A percentile compares a stretch with the other conserved stretches of the same genome.
Evolutionary conservation across 305 asterid species (phyloP).

Genomic region (Fraxinus latifolia): DNA sequence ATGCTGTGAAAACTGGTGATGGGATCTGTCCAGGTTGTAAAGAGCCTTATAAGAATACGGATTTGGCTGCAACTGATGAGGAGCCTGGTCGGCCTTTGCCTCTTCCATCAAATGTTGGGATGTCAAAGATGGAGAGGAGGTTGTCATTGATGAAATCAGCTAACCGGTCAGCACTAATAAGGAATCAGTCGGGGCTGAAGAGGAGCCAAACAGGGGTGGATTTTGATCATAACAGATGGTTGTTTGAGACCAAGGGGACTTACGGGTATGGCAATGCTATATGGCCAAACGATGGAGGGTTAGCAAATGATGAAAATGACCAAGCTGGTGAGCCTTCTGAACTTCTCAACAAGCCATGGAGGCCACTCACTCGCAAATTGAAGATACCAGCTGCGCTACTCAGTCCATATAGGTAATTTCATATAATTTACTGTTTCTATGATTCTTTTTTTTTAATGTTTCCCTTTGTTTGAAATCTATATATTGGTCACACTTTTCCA

Average conservation of each 20-base stretch:
- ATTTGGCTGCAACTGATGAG: slow-evolving; percentile 38
- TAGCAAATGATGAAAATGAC: slow-evolving; percentile 45
- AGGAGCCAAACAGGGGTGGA: slow-evolving; percentile 83
- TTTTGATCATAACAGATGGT: slow-evolving; percentile 87
- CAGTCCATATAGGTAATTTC: slow-evolving; percentile 77
- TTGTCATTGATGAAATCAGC: slow-evolving; percentile 77
- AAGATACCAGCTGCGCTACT: slow-evolving; percentile 77
- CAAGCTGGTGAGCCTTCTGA: slow-evolving; percentile 57
- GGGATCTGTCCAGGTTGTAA: slow-evolving; percentile 94
- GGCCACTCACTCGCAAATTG: slow-evolving; percentile 89
- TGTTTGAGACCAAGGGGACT: slow-evolving; percentile 91
- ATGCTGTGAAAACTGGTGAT: slow-evolving; percentile 69
- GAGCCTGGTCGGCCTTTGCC: slow-evolving; percentile 54
- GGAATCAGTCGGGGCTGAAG: slow-evolving; percentile 67
- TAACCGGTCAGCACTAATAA: slow-evolving; percentile 54
- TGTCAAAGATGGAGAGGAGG: slow-evolving; percentile 85
- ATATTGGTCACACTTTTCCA: not conserved
- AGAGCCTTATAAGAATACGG: slow-evolving; percentile 74
- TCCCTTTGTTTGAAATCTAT: not conserved
- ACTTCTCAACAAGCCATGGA: slow-evolving; percentile 78
- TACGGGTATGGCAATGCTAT: slow-evolving; percentile 91
- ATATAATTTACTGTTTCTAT: not conserved
- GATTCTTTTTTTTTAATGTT: too few relatives aligned
- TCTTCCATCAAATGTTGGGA: slow-evolving; percentile 56
- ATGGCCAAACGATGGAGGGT: slow-evolving; percentile 80